phyloP scores from a whole-genome alignment of 768 basidiomycete genomes.

The Russula abietina region DNA sequence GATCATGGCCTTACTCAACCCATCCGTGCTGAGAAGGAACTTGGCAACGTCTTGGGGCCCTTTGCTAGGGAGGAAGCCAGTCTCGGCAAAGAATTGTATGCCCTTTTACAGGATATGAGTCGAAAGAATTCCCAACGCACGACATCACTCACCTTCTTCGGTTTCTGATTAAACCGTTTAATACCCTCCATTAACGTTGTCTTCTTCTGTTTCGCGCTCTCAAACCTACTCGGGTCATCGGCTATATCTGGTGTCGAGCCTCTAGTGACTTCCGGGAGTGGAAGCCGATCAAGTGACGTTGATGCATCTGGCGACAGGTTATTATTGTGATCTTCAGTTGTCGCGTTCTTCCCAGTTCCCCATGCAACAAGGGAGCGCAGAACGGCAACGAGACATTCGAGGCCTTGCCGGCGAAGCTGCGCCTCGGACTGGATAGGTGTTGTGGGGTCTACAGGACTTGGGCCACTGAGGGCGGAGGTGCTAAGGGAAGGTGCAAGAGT shows the following conservation, averaged over 20 bases:
- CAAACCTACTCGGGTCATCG: slow-evolving; percentile 92
- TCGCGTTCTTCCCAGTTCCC: slow-evolving; percentile 55
- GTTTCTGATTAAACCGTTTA: slow-evolving; percentile 97
- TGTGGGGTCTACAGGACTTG: slow-evolving; percentile 63
- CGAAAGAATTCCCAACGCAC: background rate
- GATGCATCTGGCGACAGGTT: slow-evolving; percentile 47
- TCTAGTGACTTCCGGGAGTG: slow-evolving; percentile 46
- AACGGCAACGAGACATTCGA: slow-evolving; percentile 90
- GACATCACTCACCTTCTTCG: slow-evolving; percentile 68
- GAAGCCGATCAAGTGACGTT: slow-evolving; percentile 47
- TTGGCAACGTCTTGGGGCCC: slow-evolving; percentile 72
- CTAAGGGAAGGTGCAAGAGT: slow-evolving; percentile 58
- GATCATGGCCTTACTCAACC: slow-evolving; percentile 91
- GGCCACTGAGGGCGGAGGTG: slow-evolving; percentile 56
- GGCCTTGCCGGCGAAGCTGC: slow-evolving; percentile 81
- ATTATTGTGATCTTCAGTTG: slow-evolving; percentile 37
- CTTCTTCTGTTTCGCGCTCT: slow-evolving; percentile 95
- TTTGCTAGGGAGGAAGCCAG: slow-evolving; percentile 74
- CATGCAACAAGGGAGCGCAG: slow-evolving; percentile 87
- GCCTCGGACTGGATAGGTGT: slow-evolving; percentile 68
- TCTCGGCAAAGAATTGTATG: slow-evolving; percentile 79
- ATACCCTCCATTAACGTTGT: slow-evolving; percentile 91
- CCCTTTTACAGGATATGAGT: slow-evolving; percentile 48
- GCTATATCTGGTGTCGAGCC: slow-evolving; percentile 68
- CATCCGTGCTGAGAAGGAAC: slow-evolving; percentile 85